These are phyloP conservation scores for Beauveria asiatica DNA, from an alignment of 2,329 filamentous ascomycete species.

Conservation along the genomic window DNA sequence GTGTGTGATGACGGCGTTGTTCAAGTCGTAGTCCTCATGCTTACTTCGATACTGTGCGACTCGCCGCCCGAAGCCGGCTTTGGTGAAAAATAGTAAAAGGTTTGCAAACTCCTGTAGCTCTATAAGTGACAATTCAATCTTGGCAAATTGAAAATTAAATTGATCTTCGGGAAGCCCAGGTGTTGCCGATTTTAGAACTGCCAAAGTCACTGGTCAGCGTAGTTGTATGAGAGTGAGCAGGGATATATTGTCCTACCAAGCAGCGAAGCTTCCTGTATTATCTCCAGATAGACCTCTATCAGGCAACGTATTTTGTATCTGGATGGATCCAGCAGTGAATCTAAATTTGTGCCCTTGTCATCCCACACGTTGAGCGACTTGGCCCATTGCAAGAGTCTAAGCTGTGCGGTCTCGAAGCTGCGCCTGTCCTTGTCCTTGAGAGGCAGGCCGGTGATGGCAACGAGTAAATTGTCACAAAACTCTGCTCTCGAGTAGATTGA, in stretches of 20 bases:
- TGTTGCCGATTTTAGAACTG: not conserved
- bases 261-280: too few relatives aligned
- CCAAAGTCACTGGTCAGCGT: not conserved
- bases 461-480: not conserved
- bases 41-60: not conserved
- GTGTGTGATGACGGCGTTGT: not conserved
- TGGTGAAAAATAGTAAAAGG: not conserved
- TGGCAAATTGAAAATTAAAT: not conserved
- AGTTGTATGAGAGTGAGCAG: not conserved
- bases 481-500: not conserved
- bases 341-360: not conserved
- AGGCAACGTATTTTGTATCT: not conserved
- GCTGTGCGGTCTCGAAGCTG: not conserved
- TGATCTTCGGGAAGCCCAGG: not conserved
- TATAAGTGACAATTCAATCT: not conserved
- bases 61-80: not conserved
- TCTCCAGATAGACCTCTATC: not conserved
- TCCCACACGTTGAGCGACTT: not conserved
- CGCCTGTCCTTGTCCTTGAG: not conserved
- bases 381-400: not conserved
- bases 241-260: not conserved
- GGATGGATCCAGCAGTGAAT: not conserved
- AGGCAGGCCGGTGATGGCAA: not conserved
- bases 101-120: not conserved
- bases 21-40: not conserved